phyloP scores from a whole-genome alignment of 2,329 filamentous ascomycete species.

The Colletotrichum lentis region DNA sequence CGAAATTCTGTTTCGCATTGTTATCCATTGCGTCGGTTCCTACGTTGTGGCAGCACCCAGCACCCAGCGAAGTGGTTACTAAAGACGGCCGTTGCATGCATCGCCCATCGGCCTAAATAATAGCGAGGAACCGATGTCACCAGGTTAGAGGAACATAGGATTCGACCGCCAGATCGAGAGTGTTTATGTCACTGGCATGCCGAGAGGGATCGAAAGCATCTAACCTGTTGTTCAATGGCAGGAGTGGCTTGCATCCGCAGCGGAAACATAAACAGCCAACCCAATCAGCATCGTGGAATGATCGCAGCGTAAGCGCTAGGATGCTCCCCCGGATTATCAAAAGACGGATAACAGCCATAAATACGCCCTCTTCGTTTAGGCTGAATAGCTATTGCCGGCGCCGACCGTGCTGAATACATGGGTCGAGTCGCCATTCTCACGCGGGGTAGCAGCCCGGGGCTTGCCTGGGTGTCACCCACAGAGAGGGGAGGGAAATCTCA shows the following conservation, averaged over 20 bases:
- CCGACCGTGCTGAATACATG: constrained; percentile 14
- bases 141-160: not conserved
- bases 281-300: not conserved
- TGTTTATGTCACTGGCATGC: not conserved
- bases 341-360: constrained; percentile 11
- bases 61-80: not conserved
- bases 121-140: not conserved
- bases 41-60: not conserved
- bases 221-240: not conserved
- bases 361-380: constrained; percentile 7
- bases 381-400: constrained; percentile 34
- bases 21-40: not conserved
- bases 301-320: constrained; percentile 1
- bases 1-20: too few relatives aligned
- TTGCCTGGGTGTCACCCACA: not conserved
- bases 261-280: not conserved
- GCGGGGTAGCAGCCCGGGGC: constrained; percentile 19
- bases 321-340: constrained; percentile 13
- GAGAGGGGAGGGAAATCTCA: constrained; percentile 11
- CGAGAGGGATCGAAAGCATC: not conserved
- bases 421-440: not conserved
- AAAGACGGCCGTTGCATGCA: too few relatives aligned
- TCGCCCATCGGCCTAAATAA: constrained; percentile 4
- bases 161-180: not conserved
- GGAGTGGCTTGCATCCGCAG: not conserved